Evolutionary conservation across 2,329 filamentous ascomycete species (phyloP).

Genomic region (Cryphonectria naterciae): DNA sequence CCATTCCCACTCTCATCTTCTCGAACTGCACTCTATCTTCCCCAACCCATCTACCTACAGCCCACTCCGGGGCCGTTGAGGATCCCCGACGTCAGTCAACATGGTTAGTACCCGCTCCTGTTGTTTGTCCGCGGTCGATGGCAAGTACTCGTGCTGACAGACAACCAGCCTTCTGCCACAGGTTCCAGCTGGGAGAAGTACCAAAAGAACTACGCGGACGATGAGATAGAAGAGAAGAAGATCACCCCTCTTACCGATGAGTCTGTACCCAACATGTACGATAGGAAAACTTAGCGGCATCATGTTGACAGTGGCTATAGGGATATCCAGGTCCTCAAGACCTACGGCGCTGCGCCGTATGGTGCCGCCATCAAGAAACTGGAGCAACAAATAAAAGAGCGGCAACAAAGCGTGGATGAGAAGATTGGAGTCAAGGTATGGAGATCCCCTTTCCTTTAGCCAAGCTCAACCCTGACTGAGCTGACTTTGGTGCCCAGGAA

Average conservation of each 20-base stretch:
- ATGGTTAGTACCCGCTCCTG: constrained; percentile 44
- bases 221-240: constrained; percentile 99
- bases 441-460: background rate
- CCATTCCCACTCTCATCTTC: constrained; percentile 32
- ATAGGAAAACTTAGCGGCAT: constrained; percentile 9
- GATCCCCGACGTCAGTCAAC: constrained; percentile 37
- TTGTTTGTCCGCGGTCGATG: constrained; percentile 6
- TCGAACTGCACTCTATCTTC: constrained; percentile 37
- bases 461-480: constrained; percentile 16
- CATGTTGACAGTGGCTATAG: constrained; percentile 49
- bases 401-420: constrained; percentile 96
- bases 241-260: constrained; percentile 96
- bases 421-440: constrained; percentile 87
- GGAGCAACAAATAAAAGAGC: constrained; percentile 99
- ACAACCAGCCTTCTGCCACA: constrained; percentile 85
- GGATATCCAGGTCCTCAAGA: constrained; percentile 99
- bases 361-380: constrained; percentile 93
- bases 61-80: constrained; percentile 15
- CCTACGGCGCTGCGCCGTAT: constrained; percentile 96
- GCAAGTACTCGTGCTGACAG: constrained; percentile 34
- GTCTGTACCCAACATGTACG: constrained; percentile 39
- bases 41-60: constrained; percentile 4
- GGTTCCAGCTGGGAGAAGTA: constrained; percentile 98
- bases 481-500: constrained; percentile 61
- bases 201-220: constrained; percentile 94